Conservation (phyloP, 1,139 yeast species). For the Suhomyces atakaporum region DNA sequence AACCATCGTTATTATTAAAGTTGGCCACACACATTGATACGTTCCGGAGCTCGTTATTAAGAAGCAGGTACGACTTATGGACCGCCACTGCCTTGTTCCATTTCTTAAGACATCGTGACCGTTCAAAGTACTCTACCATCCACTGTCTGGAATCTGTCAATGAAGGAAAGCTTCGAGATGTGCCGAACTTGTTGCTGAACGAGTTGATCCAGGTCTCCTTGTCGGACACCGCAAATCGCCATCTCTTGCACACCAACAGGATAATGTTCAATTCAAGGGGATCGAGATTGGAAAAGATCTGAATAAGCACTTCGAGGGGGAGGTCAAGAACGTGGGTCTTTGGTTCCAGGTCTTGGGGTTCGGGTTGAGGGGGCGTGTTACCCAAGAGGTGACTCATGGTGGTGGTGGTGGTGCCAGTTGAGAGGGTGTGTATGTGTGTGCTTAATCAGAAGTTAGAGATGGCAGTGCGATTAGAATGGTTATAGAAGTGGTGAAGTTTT, state of each 20-base stretch:
- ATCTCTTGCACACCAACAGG: conserved; percentile 54
- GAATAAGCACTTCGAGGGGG: conserved; percentile 60
- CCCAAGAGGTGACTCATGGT: conserved; percentile 9
- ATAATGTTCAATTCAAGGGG: conserved; percentile 52
- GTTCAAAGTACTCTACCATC: conserved; percentile 55
- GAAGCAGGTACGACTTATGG: conserved; percentile 34
- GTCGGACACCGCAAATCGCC: conserved; percentile 56
- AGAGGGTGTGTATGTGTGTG: too few species aligned
- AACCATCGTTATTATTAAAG: conserved; percentile 39
- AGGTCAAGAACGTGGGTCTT: conserved; percentile 34
- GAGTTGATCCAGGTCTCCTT: conserved; percentile 64
- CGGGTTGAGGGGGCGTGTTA: conserved; percentile 5
- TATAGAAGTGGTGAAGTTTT: too few species aligned
- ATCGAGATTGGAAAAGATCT: conserved; percentile 58
- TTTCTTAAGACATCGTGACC: conserved; percentile 43
- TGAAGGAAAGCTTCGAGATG: conserved; percentile 52
- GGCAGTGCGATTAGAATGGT: too few species aligned
- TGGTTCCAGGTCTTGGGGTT: background rate
- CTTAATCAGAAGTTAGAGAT: too few species aligned
- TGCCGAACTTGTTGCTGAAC: conserved; percentile 49
- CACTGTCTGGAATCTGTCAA: conserved; percentile 54
- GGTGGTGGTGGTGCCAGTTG: conserved; percentile 1
- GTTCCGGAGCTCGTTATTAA: conserved; percentile 27
- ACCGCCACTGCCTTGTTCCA: conserved; percentile 54
- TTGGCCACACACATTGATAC: conserved; percentile 35